A percentile compares a stretch with the other conserved stretches of the same genome.
phyloP scores from a whole-genome alignment of 805 yeast genomes.

The Saturnispora galanensis region DNA sequence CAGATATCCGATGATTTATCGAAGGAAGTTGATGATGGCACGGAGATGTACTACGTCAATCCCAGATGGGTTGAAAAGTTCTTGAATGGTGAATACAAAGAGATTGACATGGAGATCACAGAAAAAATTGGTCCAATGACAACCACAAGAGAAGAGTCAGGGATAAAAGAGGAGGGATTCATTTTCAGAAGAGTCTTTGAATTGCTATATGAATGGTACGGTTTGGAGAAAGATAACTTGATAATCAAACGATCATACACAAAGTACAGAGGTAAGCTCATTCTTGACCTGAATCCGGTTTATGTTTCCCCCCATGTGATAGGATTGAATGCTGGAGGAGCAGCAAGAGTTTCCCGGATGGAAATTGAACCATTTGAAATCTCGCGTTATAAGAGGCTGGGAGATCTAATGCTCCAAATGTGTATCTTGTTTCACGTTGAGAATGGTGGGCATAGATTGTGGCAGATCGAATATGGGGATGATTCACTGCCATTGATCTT shows the following conservation, averaged over 20 bases:
- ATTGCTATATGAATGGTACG: constrained; percentile 44
- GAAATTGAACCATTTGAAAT: constrained; percentile 19
- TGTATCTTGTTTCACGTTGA: constrained; percentile 16
- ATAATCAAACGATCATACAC: constrained; percentile 31
- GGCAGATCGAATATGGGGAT: constrained; percentile 17
- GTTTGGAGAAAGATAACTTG: constrained; percentile 30
- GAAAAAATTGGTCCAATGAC: constrained; percentile 36
- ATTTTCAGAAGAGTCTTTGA: constrained; percentile 38
- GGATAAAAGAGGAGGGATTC: constrained; percentile 20
- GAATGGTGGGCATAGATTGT: constrained; percentile 14
- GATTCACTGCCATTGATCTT: constrained; percentile 15
- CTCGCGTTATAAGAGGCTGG: constrained; percentile 26
- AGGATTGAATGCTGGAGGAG: constrained; percentile 10
- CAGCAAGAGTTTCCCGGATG: constrained; percentile 1
- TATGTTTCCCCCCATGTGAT: constrained; percentile 22
- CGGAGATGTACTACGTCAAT: constrained; percentile 39
- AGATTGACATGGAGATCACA: constrained; percentile 23
- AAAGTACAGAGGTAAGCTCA: constrained; percentile 18
- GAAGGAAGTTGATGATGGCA: constrained; percentile 33
- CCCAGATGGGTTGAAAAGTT: constrained; percentile 34
- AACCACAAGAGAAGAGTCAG: constrained; percentile 36
- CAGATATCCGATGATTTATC: constrained; percentile 11
- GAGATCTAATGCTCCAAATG: constrained; percentile 20
- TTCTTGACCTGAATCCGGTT: constrained; percentile 20
- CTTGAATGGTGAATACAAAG: constrained; percentile 24